Evolutionary conservation across 2,329 filamentous ascomycete genomes (phyloP), one percentile per base, ranked within the genome.

Genomic region (Trichoderma oligosporum): DNA sequence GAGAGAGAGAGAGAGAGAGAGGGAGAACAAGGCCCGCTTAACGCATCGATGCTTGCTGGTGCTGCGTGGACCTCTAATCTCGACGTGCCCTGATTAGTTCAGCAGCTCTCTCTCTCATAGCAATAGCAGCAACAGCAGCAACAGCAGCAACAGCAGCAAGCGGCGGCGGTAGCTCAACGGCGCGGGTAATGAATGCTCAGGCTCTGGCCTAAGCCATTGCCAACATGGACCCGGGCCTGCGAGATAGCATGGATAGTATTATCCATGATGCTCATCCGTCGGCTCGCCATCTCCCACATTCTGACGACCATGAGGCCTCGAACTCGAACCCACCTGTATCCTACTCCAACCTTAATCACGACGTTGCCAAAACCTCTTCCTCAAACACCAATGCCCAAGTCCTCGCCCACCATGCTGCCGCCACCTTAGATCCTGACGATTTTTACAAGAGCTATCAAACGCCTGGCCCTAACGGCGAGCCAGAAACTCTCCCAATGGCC

Each of bases 391-490:
- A 67, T 57, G 59, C 54, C 58, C 52, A 63, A 38, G 39, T 25
- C 39, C 46, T 49, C 47, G 57, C 46, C 57, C 67, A 71, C 54
- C 71, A 75, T 74, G 71, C 69, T 62, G 67, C 71, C 67, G 72
- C 72, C 64, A 61, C 74, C 65, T 67, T 76, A 70, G 76, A 80
- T 64, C 78, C 80, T 64, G 79, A 81, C 76, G 74, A 80, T 67
- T 82, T 81, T 69, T 82, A 82, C 71, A 77, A 76, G 64, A 76
- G 73, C 67, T 79, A 78, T 65, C 73, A 72, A 64, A 70, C 69
- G 65, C 65, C 70, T 54, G 71, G 73, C 60, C 62, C 70, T 56
- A 69, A 63, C 64, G 63, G 63, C 62, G 67, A 70, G 49, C 65
- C 63, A 65, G 73, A 75, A 63, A 58, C 63, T 53, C 61, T 67